Conservation (phyloP, 441 rosid species). For the Croton setiger region DNA sequence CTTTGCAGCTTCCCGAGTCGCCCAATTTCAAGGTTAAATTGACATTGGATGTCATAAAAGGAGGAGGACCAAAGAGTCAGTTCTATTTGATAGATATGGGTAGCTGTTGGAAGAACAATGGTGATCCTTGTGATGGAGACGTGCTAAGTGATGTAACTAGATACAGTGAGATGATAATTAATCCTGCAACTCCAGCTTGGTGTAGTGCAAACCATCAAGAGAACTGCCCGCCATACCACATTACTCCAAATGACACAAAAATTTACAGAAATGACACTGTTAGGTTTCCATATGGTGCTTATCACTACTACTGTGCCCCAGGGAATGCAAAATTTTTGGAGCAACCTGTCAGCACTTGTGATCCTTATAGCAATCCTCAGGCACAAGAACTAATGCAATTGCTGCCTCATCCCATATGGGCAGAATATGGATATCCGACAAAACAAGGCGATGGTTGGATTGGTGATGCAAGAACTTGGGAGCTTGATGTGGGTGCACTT, state of each 20-base stretch:
- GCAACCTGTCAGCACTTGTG: slow-evolving; percentile 55
- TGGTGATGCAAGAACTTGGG: slow-evolving; percentile 79
- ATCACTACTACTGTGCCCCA: slow-evolving; percentile 72
- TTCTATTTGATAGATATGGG: slow-evolving; percentile 81
- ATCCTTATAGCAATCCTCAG: slow-evolving; percentile 91
- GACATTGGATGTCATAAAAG: slow-evolving; percentile 56
- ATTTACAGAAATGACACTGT: slow-evolving; percentile 54
- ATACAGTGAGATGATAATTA: slow-evolving; percentile 82
- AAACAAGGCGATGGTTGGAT: slow-evolving; percentile 79
- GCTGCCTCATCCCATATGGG: slow-evolving; percentile 85
- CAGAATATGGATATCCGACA: slow-evolving; percentile 71
- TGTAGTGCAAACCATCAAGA: slow-evolving; percentile 39
- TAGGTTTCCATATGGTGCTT: slow-evolving; percentile 67
- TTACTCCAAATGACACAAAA: slow-evolving; percentile 51
- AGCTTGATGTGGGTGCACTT: slow-evolving; percentile 66
- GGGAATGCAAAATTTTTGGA: slow-evolving; percentile 62
- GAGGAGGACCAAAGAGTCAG: slow-evolving; percentile 80
- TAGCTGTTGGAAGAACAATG: slow-evolving; percentile 91
- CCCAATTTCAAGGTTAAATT: slow-evolving; percentile 71
- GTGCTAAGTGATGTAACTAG: slow-evolving; percentile 69
- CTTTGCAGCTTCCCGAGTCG: slow-evolving; percentile 71
- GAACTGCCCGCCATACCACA: slow-evolving; percentile 71
- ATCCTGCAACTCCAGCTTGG: slow-evolving; percentile 53
- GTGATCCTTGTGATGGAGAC: slow-evolving; percentile 62
- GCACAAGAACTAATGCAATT: slow-evolving; percentile 82